A percentile compares a stretch with the other conserved stretches of the same genome.
Evolutionary conservation across 2,329 filamentous ascomycete genomes (phyloP).

Genomic region (Neobulgaria alba): DNA sequence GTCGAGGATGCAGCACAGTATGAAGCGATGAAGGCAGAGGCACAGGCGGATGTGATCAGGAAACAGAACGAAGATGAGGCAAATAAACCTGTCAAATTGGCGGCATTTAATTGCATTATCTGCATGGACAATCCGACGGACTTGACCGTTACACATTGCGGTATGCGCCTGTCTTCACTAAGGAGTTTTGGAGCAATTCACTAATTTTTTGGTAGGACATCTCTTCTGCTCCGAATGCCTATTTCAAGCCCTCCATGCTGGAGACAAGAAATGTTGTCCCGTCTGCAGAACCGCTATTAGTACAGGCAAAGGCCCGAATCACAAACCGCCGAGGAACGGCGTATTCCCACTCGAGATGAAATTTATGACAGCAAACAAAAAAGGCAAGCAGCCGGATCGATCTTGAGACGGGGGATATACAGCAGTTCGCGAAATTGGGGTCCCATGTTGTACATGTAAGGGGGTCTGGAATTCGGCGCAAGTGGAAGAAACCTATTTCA

Average conservation of each 20-base stretch:
- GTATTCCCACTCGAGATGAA: conserved; percentile 54
- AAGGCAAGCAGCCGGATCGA: conserved; percentile 37
- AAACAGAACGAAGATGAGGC: conserved; percentile 37
- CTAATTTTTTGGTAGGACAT: conserved; percentile 40
- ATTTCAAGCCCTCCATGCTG: conserved; percentile 49
- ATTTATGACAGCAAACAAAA: conserved; percentile 47
- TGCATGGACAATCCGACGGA: conserved; percentile 55
- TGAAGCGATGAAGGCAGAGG: conserved; percentile 20
- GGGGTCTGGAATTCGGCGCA: too few relatives aligned
- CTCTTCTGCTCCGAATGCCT: conserved; percentile 57
- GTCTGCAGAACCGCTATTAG: conserved; percentile 55
- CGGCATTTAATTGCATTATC: conserved; percentile 55
- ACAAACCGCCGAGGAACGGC: conserved; percentile 35
- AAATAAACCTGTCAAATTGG: conserved; percentile 42
- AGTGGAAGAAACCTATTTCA: too few relatives aligned
- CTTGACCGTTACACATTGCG: conserved; percentile 57
- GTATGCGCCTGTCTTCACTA: conserved; percentile 34
- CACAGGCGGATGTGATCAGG: conserved; percentile 24
- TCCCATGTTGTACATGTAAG: too few relatives aligned
- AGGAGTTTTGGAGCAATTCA: not conserved
- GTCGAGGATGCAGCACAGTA: conserved; percentile 21
- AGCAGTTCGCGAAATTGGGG: too few relatives aligned
- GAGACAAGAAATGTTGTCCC: conserved; percentile 50
- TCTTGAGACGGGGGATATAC: too few relatives aligned
- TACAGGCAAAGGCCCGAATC: conserved; percentile 31